phyloP scores from a whole-genome alignment of 768 basidiomycete genomes.

The Podaxis sp. region DNA sequence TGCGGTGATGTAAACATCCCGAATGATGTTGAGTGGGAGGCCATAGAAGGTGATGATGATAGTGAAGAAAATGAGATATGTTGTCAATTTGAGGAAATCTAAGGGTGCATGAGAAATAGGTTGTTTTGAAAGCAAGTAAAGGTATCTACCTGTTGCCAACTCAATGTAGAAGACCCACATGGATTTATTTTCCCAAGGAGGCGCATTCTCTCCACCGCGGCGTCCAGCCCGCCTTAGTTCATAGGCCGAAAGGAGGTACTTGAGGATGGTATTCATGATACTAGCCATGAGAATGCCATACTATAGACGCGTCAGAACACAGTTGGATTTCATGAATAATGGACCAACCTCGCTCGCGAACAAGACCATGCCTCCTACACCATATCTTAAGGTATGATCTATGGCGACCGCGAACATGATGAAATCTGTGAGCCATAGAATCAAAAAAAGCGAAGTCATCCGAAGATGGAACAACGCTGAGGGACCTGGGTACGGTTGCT shows the following conservation, averaged over 20 bases:
- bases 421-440: slow-evolving; percentile 76
- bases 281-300: slow-evolving; percentile 88
- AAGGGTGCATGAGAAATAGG: slow-evolving; percentile 14
- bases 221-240: slow-evolving; percentile 80
- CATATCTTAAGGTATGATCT: slow-evolving; percentile 75
- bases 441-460: slow-evolving; percentile 67
- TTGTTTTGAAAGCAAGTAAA: not conserved
- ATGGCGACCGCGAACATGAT: slow-evolving; percentile 78
- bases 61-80: slow-evolving; percentile 91
- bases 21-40: slow-evolving; percentile 92
- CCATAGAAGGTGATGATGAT: slow-evolving; percentile 95
- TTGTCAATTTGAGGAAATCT: slow-evolving; percentile 94
- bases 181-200: slow-evolving; percentile 97
- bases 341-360: slow-evolving; percentile 87
- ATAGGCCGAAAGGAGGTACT: slow-evolving; percentile 79
- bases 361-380: slow-evolving; percentile 89
- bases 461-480: slow-evolving; percentile 82
- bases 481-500: slow-evolving; percentile 86
- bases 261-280: slow-evolving; percentile 71
- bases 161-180: slow-evolving; percentile 98
- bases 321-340: slow-evolving; percentile 1
- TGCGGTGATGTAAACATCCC: slow-evolving; percentile 95
- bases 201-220: slow-evolving; percentile 80
- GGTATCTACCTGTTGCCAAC: slow-evolving; percentile 73
- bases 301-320: slow-evolving; percentile 39